Evolutionary conservation across 2,329 filamentous ascomycete species (phyloP).

Genomic region (Fusarium paranaense): DNA sequence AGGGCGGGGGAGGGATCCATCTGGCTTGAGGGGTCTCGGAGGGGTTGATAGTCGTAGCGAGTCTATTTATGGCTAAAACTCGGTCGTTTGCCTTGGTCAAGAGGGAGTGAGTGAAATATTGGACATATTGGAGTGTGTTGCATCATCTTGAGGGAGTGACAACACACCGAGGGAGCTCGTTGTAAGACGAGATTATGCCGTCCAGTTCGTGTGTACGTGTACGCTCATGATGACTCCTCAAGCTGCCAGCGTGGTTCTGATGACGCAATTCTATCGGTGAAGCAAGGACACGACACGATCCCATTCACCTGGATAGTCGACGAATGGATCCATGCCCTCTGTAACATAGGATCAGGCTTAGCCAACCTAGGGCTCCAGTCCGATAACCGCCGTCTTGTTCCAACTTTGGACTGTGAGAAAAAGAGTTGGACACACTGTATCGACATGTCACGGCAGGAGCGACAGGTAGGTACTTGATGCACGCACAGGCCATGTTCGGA

Average conservation of each 20-base stretch:
- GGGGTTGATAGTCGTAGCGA: not conserved
- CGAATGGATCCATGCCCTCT: not conserved
- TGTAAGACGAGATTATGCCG: conserved; percentile 21
- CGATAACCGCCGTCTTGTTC: not conserved
- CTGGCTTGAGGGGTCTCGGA: not conserved
- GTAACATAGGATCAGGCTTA: not conserved
- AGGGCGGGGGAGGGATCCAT: conserved; percentile 4
- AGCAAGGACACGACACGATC: not conserved
- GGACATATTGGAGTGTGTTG: conserved; percentile 4
- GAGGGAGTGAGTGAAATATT: conserved; percentile 3
- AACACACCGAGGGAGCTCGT: not conserved
- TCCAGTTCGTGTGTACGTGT: not conserved
- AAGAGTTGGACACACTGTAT: conserved; percentile 11
- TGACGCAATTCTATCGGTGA: not conserved
- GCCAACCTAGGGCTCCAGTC: not conserved
- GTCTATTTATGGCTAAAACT: conserved; percentile 4
- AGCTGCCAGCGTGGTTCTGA: not conserved
- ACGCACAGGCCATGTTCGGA: conserved; percentile 40
- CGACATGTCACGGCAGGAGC: conserved; percentile 6
- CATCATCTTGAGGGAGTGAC: not conserved
- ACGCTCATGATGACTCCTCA: not conserved
- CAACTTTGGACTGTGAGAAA: conserved; percentile 4
- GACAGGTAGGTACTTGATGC: conserved; percentile 35
- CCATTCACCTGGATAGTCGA: not conserved
- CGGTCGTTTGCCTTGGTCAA: not conserved